Evolutionary conservation across 805 yeast species (phyloP).

Genomic region (Starmerella khaoyaiensis): DNA sequence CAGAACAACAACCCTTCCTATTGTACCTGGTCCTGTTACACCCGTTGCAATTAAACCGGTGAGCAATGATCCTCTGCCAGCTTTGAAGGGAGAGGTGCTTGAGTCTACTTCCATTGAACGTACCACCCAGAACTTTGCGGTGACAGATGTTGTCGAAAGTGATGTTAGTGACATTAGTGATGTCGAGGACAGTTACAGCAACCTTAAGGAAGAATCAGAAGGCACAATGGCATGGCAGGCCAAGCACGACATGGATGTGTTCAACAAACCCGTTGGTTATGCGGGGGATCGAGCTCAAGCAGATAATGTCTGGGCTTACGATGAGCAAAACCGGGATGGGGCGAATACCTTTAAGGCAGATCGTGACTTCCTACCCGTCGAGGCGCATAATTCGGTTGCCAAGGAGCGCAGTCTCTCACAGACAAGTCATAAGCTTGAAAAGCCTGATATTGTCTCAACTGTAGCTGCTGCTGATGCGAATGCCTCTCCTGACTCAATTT

Average conservation of each 20-base stretch:
- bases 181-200: conserved; percentile 7
- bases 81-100: background rate
- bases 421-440: conserved; percentile 13
- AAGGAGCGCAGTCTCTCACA: conserved; percentile 12
- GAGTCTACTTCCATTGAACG: background rate
- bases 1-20: background rate
- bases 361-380: conserved; percentile 6
- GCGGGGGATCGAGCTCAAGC: conserved; percentile 5
- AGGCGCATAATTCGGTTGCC: conserved; percentile 10
- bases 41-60: background rate
- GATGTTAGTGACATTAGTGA: conserved; percentile 17
- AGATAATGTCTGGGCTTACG: conserved; percentile 21
- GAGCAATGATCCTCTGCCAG: background rate
- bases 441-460: conserved; percentile 3
- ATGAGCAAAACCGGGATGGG: conserved; percentile 6
- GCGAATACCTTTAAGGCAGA: conserved; percentile 6
- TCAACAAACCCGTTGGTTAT: conserved; percentile 8
- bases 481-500: background rate
- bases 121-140: background rate
- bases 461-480: conserved; percentile 2
- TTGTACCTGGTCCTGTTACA: conserved; percentile 1
- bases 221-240: conserved; percentile 20
- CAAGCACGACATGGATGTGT: conserved; percentile 17
- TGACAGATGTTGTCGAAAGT: background rate
- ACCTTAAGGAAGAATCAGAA: conserved; percentile 3